Evolutionary conservation across 108 stramenopile genomes (phyloP).

Genomic region (Conticribra guillardii): DNA sequence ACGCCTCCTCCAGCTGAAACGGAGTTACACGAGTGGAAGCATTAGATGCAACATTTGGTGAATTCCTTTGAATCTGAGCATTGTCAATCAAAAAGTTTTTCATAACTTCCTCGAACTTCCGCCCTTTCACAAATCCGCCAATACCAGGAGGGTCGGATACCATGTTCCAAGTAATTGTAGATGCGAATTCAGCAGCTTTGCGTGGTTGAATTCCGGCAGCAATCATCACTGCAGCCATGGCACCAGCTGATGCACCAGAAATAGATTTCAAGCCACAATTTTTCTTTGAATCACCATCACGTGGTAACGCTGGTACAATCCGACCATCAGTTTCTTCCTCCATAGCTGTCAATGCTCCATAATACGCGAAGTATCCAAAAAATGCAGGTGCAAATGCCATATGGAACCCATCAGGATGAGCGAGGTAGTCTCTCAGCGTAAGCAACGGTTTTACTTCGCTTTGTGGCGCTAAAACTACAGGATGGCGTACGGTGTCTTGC

Average conservation of each 20-base stretch:
- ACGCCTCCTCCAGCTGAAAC: constrained; percentile 63
- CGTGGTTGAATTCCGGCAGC: constrained; percentile 67
- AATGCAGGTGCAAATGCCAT: constrained; percentile 82
- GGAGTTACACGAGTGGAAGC: not conserved
- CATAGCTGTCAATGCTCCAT: constrained; percentile 70
- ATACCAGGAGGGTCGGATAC: constrained; percentile 71
- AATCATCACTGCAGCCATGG: constrained; percentile 83
- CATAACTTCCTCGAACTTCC: constrained; percentile 76
- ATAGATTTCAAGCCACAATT: constrained; percentile 51
- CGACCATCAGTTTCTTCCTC: constrained; percentile 53
- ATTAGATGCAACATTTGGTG: not conserved
- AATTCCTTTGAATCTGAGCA: not conserved
- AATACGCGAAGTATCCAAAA: constrained; percentile 86
- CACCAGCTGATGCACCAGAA: constrained; percentile 81
- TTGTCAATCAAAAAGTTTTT: constrained; percentile 14
- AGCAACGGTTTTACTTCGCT: not conserved
- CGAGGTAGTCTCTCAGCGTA: constrained; percentile 66
- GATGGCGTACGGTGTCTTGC: not conserved
- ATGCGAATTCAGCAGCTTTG: constrained; percentile 58
- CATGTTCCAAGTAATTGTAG: constrained; percentile 50
- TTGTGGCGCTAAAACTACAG: not conserved
- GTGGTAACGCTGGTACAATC: constrained; percentile 27
- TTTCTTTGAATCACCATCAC: constrained; percentile 4
- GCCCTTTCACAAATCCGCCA: constrained; percentile 59
- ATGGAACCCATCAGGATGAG: constrained; percentile 63